Percentiles rank a stretch among this genome's conserved stretches.
Evolutionary conservation across 2,329 filamentous ascomycete genomes (phyloP).

Genomic region (Colletotrichum karsti): DNA sequence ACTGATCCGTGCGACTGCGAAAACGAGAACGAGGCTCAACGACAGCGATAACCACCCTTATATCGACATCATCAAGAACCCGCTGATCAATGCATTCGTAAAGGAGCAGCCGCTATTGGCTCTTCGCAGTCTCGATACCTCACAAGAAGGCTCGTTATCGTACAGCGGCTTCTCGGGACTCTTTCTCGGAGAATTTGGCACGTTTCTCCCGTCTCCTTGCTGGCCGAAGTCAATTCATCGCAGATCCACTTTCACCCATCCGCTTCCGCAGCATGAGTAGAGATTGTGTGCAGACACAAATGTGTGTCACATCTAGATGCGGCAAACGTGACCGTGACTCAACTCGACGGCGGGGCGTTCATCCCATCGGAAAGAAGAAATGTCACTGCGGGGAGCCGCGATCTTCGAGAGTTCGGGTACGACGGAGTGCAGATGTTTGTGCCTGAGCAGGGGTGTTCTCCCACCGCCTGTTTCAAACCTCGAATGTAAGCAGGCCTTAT

Average conservation of each 20-base stretch:
- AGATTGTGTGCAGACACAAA: too few species aligned
- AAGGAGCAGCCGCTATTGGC: too few species aligned
- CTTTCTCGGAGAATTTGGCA: too few species aligned
- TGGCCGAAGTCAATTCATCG: too few species aligned
- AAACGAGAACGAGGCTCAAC: neutral
- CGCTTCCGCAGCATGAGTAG: too few species aligned
- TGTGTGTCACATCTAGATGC: too few species aligned
- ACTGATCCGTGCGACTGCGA: neutral
- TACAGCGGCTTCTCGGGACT: too few species aligned
- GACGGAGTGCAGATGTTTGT: neutral
- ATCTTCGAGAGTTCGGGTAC: neutral
- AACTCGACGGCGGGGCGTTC: neutral
- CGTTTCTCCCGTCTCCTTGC: too few species aligned
- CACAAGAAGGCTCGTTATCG: too few species aligned
- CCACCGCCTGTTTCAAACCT: conserved; percentile 8
- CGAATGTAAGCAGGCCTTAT: neutral
- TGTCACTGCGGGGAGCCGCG: neutral
- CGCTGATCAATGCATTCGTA: too few species aligned
- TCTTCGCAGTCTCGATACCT: too few species aligned
- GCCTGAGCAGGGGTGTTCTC: neutral
- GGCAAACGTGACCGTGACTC: neutral
- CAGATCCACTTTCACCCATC: too few species aligned
- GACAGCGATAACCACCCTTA: neutral
- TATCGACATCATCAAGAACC: neutral
- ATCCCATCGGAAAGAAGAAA: neutral